Percentiles rank a stretch among this genome's conserved stretches.
Evolutionary conservation across 2,329 filamentous ascomycete species (phyloP).

Genomic region (Aspergillus arachidicola): DNA sequence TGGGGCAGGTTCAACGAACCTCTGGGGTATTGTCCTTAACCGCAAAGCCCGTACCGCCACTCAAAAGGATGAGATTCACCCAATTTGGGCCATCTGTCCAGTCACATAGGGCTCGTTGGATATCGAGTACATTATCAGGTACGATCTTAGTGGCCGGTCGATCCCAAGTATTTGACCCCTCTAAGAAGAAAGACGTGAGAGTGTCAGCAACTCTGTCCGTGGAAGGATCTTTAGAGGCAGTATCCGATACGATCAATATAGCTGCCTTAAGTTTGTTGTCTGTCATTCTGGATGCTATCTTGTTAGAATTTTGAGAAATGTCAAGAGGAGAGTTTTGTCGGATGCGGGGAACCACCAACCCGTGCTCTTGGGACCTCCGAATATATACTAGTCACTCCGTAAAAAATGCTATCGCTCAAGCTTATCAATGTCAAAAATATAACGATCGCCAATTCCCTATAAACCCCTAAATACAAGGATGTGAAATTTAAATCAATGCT

Average conservation of each 20-base stretch:
- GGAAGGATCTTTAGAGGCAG: slow-evolving; percentile 75
- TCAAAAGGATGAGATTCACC: slow-evolving; percentile 79
- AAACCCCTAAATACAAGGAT: not conserved
- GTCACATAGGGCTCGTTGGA: slow-evolving; percentile 70
- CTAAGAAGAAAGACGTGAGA: slow-evolving; percentile 65
- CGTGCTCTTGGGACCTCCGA: not conserved
- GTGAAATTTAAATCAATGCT: not conserved
- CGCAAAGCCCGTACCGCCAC: slow-evolving; percentile 92
- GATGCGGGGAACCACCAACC: slow-evolving; percentile 3
- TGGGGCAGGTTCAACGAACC: slow-evolving; percentile 50
- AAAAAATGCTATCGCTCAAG: not conserved
- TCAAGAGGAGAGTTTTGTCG: slow-evolving; percentile 2
- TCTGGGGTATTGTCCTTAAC: slow-evolving; percentile 84
- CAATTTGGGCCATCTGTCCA: slow-evolving; percentile 71
- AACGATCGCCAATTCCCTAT: not conserved
- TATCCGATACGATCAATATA: slow-evolving; percentile 88
- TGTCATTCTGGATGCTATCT: slow-evolving; percentile 29
- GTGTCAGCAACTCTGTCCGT: slow-evolving; percentile 72
- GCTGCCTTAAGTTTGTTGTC: slow-evolving; percentile 63
- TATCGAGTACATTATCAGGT: slow-evolving; percentile 71
- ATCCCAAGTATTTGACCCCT: slow-evolving; percentile 72
- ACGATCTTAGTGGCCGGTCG: slow-evolving; percentile 73
- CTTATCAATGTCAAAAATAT: not conserved
- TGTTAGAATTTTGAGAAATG: slow-evolving; percentile 9
- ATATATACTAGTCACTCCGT: not conserved